Percentiles rank a stretch among this genome's conserved stretches.
Conservation (phyloP, 306 rosid genomes). For the Senna siamea region DNA sequence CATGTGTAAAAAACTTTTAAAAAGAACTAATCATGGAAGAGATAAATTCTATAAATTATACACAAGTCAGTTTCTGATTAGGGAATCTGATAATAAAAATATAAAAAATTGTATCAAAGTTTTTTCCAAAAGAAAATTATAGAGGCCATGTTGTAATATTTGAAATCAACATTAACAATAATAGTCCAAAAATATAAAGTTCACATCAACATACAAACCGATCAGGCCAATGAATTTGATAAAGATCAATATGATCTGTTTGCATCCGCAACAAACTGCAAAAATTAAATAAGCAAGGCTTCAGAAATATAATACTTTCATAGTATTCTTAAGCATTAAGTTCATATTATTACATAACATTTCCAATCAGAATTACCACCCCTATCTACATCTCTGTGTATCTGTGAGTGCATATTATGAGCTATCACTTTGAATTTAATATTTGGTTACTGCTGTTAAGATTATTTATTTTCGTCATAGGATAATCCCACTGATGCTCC, state of each 20-base stretch:
- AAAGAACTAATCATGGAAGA: too few relatives aligned
- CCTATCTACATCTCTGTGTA: neutral
- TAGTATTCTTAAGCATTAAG: neutral
- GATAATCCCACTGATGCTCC: too few relatives aligned
- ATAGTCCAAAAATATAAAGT: constrained; percentile 13
- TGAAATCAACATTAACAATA: constrained; percentile 6
- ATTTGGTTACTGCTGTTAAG: neutral
- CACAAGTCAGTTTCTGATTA: too few relatives aligned
- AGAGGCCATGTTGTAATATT: neutral
- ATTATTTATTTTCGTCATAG: too few relatives aligned
- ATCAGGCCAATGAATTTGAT: constrained; percentile 97
- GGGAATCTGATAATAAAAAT: too few relatives aligned
- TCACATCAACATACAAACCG: constrained; percentile 74
- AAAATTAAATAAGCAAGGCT: constrained; percentile 24
- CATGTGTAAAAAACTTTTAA: too few relatives aligned
- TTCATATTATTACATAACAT: neutral
- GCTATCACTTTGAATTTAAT: constrained; percentile 17
- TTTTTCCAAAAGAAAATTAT: too few relatives aligned
- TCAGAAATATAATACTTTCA: constrained; percentile 33
- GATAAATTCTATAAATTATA: too few relatives aligned
- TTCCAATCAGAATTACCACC: constrained; percentile 3
- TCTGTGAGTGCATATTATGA: neutral
- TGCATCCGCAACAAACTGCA: constrained; percentile 80
- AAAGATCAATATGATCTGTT: constrained; percentile 88
- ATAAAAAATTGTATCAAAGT: too few relatives aligned